Evolutionary conservation across 2,329 filamentous ascomycete genomes (phyloP).

Genomic region (Berkeleyomyces rouxiae): DNA sequence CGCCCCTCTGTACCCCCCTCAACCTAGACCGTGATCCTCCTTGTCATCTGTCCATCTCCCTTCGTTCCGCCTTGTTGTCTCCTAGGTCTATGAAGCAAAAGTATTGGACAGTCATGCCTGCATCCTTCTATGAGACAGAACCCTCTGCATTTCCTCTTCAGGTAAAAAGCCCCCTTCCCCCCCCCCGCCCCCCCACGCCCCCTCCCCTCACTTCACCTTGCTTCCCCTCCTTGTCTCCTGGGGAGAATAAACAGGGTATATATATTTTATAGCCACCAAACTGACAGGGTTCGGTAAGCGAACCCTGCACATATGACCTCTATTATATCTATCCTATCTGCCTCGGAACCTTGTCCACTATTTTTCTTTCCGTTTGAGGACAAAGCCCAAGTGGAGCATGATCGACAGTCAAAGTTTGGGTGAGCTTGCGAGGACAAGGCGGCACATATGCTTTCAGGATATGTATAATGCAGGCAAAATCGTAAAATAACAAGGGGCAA

Average conservation of each 20-base stretch:
- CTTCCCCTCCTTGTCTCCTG: neutral
- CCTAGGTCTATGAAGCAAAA: neutral
- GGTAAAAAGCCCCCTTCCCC: neutral
- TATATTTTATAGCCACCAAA: neutral
- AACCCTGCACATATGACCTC: neutral
- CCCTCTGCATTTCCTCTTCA: neutral
- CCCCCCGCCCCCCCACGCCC: neutral
- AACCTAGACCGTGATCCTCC: neutral
- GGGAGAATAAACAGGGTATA: neutral
- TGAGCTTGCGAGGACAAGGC: neutral
- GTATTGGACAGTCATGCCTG: neutral
- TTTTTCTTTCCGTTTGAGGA: neutral
- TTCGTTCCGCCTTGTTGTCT: neutral
- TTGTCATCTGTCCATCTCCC: neutral
- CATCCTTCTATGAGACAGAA: neutral
- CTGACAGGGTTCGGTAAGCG: neutral
- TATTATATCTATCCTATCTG: neutral
- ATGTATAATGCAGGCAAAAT: neutral
- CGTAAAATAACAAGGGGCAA: neutral
- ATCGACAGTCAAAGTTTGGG: neutral
- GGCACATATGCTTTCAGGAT: neutral
- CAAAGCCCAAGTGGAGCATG: neutral
- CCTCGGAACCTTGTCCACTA: neutral
- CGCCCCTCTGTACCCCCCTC: neutral
- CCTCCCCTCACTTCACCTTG: neutral